phyloP scores from a whole-genome alignment of 192 early-diverging fungal genomes.

The Podila epigama region DNA sequence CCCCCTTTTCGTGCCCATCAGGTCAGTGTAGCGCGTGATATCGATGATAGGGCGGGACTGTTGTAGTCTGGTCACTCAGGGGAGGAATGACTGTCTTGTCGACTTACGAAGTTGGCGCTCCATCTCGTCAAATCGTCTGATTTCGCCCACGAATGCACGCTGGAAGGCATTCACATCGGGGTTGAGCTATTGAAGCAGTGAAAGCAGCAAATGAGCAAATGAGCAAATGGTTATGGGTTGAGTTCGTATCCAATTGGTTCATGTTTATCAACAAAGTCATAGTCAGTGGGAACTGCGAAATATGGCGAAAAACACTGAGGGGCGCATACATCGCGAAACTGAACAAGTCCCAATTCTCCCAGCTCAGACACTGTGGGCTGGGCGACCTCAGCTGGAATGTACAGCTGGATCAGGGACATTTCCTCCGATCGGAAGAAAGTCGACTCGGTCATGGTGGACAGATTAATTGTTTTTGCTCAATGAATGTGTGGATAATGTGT shows the following conservation, averaged over 20 bases:
- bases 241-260: neutral
- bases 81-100: neutral
- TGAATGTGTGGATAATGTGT: too few relatives aligned
- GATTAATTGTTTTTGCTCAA: too few relatives aligned
- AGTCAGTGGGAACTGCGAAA: too few relatives aligned
- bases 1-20: too few relatives aligned
- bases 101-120: slow-evolving; percentile 92
- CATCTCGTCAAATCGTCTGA: slow-evolving; percentile 96
- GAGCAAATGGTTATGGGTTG: neutral
- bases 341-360: slow-evolving; percentile 93
- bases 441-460: slow-evolving; percentile 60
- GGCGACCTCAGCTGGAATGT: slow-evolving; percentile 95
- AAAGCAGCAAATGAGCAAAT: neutral
- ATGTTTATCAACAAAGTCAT: neutral
- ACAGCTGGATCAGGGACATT: slow-evolving; percentile 97
- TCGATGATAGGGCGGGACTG: neutral
- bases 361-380: slow-evolving; percentile 93
- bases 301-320: neutral
- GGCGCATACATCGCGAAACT: slow-evolving; percentile 96
- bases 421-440: slow-evolving; percentile 93
- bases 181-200: slow-evolving; percentile 77
- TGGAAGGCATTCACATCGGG: slow-evolving; percentile 97
- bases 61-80: neutral
- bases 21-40: neutral
- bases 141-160: slow-evolving; percentile 94